Evolutionary conservation across 495 filamentous ascomycete genomes (phyloP).

Genomic region (Xanthoparmelia taractica): DNA sequence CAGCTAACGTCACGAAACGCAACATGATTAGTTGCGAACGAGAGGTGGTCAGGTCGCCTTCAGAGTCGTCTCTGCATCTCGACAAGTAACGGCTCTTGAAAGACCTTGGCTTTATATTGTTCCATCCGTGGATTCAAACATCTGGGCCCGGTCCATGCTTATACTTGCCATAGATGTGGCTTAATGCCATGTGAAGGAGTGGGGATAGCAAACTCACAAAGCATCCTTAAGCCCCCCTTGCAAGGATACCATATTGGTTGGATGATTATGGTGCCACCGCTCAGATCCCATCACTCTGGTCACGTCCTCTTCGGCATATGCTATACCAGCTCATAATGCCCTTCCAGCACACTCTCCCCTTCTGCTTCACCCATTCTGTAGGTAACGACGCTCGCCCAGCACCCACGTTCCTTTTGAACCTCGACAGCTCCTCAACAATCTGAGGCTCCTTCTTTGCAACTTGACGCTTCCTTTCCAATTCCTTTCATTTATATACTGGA

Average conservation of each 20-base stretch:
- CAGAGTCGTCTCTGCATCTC: background rate
- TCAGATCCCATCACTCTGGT: background rate
- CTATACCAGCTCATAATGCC: background rate
- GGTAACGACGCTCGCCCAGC: constrained; percentile 2
- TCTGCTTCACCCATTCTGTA: background rate
- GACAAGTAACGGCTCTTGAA: background rate
- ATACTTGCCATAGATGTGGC: background rate
- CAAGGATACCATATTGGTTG: background rate
- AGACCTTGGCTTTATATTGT: background rate
- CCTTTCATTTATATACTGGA: background rate
- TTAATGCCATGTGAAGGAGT: background rate
- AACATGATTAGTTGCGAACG: background rate
- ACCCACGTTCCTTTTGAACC: constrained; percentile 4
- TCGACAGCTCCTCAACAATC: background rate
- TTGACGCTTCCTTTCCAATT: constrained; percentile 1
- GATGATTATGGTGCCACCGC: background rate
- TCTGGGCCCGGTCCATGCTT: background rate
- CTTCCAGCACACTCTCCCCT: background rate
- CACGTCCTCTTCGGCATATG: background rate
- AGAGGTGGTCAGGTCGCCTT: background rate
- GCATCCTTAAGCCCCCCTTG: background rate
- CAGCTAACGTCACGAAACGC: background rate
- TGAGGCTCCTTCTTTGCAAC: background rate
- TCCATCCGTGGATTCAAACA: background rate
- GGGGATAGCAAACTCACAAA: background rate